Evolutionary conservation across 495 filamentous ascomycete species (phyloP), one percentile per base, ranked within the genome.

Genomic region (Trichocladium antarcticum): DNA sequence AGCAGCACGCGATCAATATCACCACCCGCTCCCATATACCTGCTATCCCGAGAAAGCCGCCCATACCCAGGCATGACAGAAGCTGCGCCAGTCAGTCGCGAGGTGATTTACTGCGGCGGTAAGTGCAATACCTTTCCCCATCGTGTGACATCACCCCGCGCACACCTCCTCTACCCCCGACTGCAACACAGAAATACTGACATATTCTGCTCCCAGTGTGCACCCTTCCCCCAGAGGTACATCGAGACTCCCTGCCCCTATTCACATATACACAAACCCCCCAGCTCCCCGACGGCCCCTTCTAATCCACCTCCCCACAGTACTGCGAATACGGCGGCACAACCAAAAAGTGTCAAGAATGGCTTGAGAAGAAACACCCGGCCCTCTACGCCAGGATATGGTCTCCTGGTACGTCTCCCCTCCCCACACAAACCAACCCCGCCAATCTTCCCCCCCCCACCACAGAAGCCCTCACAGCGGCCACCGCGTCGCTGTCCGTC

Each of bases 281-380:
- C 43, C 12, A 6, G n/a, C 12, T 22, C 12, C 9, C 31, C 37
- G 15, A 36, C 42, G 19, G n/a, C 9, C 4, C 15, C 11, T 14
- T 40, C 45, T 48, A 16, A 45, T n/a, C 27, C 48, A 28, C 37
- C 19, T 14, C 32, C 14, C 20, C 28, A 39, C 36, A 98, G 92
- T 98, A 95, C 69, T 98, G 92, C 70, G 93, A 97, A 68, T 97
- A 95, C 66, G 90, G 92, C 58, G 89, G 85, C 44, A 95, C 89
- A n/a, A 80, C 84, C n/a, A 93, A 87, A 69, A 96, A 95, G 72
- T 98, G 92, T 67, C 83, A 89, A 62, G 87, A 95, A 63, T 98
- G 92, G 92, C 76, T 98, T 10, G 74, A 88, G 57, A 80, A 84
- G 38, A 72, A 77, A 36, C 74, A 94, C 49, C 77, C 82, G 1